Percentiles rank a stretch among this genome's conserved stretches.
phyloP scores from a whole-genome alignment of 345 rosid genomes.

The Balakata baccata region DNA sequence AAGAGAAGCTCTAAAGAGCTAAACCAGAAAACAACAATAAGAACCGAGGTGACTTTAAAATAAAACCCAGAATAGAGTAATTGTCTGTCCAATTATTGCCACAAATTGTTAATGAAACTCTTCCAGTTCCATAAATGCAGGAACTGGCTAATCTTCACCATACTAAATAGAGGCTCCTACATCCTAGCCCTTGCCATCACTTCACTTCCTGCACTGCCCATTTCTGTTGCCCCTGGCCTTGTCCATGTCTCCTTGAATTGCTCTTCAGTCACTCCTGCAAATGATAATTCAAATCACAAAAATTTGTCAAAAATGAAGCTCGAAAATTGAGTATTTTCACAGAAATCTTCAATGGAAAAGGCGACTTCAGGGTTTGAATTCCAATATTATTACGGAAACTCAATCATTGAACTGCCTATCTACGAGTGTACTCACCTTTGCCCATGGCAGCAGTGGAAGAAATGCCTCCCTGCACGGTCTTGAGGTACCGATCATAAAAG shows the following conservation, averaged over 20 bases:
- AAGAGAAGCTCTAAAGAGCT: not conserved
- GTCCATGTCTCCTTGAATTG: conserved; percentile 94
- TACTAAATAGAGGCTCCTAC: conserved; percentile 33
- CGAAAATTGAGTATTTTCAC: too few species aligned
- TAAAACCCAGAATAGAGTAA: conserved; percentile 17
- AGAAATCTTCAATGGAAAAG: too few species aligned
- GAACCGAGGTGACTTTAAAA: conserved; percentile 14
- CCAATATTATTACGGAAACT: too few species aligned
- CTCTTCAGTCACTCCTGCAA: conserved; percentile 88
- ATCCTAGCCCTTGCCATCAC: conserved; percentile 79
- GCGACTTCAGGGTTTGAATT: too few species aligned
- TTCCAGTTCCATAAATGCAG: conserved; percentile 25
- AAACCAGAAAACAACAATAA: not conserved
- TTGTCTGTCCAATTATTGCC: conserved; percentile 22
- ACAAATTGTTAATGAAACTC: conserved; percentile 24
- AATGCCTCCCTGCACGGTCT: conserved; percentile 88
- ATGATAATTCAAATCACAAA: not conserved
- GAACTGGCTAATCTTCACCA: conserved; percentile 24
- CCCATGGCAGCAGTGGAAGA: conserved; percentile 99
- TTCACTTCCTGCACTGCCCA: conserved; percentile 41
- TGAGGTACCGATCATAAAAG: conserved; percentile 82
- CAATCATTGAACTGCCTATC: too few species aligned
- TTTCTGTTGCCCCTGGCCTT: conserved; percentile 49
- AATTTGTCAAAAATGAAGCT: too few species aligned
- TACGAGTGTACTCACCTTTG: conserved; percentile 45